Evolutionary conservation across 495 filamentous ascomycete species (phyloP).

Genomic region (Neurospora cerealis): DNA sequence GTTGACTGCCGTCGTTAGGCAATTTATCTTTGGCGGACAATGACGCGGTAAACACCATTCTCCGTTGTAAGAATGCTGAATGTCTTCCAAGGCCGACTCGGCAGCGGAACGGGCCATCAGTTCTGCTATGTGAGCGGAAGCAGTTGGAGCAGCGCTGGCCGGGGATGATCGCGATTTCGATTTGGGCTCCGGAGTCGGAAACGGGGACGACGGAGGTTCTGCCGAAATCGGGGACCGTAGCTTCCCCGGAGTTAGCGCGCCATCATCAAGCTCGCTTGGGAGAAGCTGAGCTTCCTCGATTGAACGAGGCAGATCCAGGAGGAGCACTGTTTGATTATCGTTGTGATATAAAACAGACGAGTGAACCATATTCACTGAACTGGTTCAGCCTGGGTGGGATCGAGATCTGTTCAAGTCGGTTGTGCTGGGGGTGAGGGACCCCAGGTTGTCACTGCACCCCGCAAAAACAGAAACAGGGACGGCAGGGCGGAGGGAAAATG

Average conservation of each 20-base stretch:
- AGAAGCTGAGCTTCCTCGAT: constrained; percentile 36
- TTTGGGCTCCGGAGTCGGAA: constrained; percentile 37
- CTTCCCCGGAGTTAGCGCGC: constrained; percentile 5
- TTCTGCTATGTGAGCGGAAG: constrained; percentile 31
- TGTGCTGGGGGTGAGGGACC: neutral
- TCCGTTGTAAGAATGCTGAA: constrained; percentile 23
- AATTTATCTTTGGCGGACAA: neutral
- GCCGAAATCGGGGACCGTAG: constrained; percentile 27
- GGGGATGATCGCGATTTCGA: neutral
- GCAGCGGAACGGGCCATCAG: constrained; percentile 35
- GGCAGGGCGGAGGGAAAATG: neutral
- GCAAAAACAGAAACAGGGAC: neutral
- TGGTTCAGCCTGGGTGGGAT: neutral
- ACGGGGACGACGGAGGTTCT: constrained; percentile 26
- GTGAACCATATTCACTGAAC: neutral
- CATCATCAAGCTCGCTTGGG: constrained; percentile 11
- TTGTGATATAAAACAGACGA: constrained; percentile 34
- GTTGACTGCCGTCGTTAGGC: neutral
- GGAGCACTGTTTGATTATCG: constrained; percentile 19
- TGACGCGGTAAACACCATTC: constrained; percentile 37
- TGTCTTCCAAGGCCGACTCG: constrained; percentile 30
- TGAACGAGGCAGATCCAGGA: constrained; percentile 37
- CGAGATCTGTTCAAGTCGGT: neutral
- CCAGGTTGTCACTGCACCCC: neutral
- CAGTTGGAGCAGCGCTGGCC: constrained; percentile 1